Evolutionary conservation across 768 basidiomycete genomes (phyloP).

Genomic region (Lentinula sp.): DNA sequence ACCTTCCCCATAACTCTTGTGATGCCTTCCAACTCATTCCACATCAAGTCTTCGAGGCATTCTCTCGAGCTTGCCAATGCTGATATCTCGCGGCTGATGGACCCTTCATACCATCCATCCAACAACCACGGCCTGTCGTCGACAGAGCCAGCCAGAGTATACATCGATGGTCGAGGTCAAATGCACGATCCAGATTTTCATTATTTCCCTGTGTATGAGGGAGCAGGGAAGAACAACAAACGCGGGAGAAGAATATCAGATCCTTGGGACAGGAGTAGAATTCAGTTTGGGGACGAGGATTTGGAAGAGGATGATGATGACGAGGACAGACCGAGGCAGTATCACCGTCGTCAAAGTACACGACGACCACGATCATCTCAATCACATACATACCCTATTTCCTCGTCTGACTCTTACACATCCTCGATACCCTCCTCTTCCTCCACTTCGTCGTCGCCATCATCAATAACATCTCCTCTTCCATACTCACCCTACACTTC

Average conservation of each 20-base stretch:
- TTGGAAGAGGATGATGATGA: background rate
- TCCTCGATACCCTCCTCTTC: background rate
- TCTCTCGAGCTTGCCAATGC: background rate
- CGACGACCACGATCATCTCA: background rate
- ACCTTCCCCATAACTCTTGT: background rate
- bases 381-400: background rate
- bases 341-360: background rate
- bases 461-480: background rate
- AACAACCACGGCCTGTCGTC: background rate
- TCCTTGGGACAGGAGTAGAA: background rate
- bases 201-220: background rate
- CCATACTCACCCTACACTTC: background rate
- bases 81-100: constrained; percentile 1
- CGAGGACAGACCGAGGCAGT: background rate
- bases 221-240: background rate
- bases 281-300: background rate
- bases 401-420: background rate
- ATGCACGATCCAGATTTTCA: constrained; percentile 5
- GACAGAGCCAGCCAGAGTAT: background rate
- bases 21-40: background rate
- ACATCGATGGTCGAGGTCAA: background rate
- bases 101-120: background rate
- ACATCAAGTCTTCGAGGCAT: background rate
- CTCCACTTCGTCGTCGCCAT: background rate
- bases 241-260: background rate